phyloP scores from a whole-genome alignment of 2,329 filamentous ascomycete species.

The Fusarium sp. region DNA sequence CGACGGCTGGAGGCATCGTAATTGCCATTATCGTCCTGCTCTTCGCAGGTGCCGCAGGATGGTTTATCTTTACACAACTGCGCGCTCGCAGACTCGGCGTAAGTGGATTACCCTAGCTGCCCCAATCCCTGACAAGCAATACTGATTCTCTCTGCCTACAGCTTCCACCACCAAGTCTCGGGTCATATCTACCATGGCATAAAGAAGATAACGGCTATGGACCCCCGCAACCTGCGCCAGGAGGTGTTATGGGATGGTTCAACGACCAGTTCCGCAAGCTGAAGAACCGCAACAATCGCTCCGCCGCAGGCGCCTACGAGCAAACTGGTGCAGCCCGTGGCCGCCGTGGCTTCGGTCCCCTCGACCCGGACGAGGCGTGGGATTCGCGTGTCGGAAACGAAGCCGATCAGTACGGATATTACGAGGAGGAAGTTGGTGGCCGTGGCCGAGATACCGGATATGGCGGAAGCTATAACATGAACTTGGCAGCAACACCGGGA shows the following conservation, averaged over 20 bases:
- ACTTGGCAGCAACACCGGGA: conserved; percentile 56
- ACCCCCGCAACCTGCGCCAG: conserved; percentile 65
- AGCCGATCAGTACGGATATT: conserved; percentile 75
- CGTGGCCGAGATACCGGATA: conserved; percentile 48
- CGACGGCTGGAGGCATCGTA: conserved; percentile 74
- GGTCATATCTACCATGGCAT: conserved; percentile 78
- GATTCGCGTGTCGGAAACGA: conserved; percentile 82
- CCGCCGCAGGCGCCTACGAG: conserved; percentile 79
- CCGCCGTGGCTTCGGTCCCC: conserved; percentile 70
- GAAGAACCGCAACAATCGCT: conserved; percentile 73
- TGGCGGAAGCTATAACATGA: conserved; percentile 62
- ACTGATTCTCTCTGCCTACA: conserved; percentile 46
- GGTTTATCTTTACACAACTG: conserved; percentile 77
- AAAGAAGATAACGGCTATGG: conserved; percentile 60
- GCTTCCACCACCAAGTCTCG: conserved; percentile 76
- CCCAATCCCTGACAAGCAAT: not conserved
- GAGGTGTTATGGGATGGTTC: conserved; percentile 79
- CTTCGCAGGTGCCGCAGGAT: conserved; percentile 68
- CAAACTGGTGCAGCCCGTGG: conserved; percentile 60
- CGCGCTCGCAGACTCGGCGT: conserved; percentile 79
- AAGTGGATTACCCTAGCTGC: conserved; percentile 48
- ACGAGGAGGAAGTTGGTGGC: conserved; percentile 69
- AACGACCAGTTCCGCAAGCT: conserved; percentile 72
- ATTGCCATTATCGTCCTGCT: conserved; percentile 76
- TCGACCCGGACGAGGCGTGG: conserved; percentile 90